Evolutionary conservation across 2,329 filamentous ascomycete species (phyloP).

Genomic region (Epichloe sylvatica): DNA sequence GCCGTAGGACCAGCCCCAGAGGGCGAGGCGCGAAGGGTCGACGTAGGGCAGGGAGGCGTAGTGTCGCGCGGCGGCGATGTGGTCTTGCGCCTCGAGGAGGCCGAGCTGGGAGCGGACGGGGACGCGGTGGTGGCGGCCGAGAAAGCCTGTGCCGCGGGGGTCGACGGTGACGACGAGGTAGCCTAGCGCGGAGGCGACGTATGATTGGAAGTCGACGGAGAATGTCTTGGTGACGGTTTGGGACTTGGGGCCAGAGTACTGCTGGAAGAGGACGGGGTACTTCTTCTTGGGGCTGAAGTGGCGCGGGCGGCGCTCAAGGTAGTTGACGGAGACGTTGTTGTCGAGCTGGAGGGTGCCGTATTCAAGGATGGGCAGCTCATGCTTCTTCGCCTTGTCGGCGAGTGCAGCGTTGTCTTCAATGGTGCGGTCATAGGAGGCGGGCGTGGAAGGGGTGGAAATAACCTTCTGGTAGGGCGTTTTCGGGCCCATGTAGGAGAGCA

Average conservation of each 20-base stretch:
- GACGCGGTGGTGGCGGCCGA: slow-evolving; percentile 71
- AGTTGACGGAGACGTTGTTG: slow-evolving; percentile 59
- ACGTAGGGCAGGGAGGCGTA: slow-evolving; percentile 75
- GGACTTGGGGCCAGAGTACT: slow-evolving; percentile 91
- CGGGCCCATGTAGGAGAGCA: slow-evolving; percentile 76
- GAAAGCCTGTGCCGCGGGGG: slow-evolving; percentile 81
- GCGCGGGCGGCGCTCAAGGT: slow-evolving; percentile 74
- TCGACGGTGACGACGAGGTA: slow-evolving; percentile 95
- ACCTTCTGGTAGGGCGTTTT: slow-evolving; percentile 84
- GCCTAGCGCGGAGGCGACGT: slow-evolving; percentile 69
- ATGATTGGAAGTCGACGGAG: slow-evolving; percentile 76
- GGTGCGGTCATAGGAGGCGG: slow-evolving; percentile 48
- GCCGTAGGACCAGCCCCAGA: slow-evolving; percentile 98
- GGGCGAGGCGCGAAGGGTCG: slow-evolving; percentile 67
- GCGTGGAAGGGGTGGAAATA: slow-evolving; percentile 62
- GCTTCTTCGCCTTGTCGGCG: slow-evolving; percentile 52
- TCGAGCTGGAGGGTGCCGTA: slow-evolving; percentile 71
- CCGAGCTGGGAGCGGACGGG: slow-evolving; percentile 74
- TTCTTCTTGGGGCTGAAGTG: slow-evolving; percentile 73
- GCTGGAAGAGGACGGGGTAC: slow-evolving; percentile 88
- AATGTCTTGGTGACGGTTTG: slow-evolving; percentile 76
- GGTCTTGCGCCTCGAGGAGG: slow-evolving; percentile 71
- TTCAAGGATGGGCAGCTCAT: slow-evolving; percentile 69
- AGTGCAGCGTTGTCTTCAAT: slow-evolving; percentile 69
- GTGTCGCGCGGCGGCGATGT: slow-evolving; percentile 77